A percentile compares a stretch with the other conserved stretches of the same genome.
These are phyloP conservation scores for Symbiodinium pilosum DNA, from an alignment of 73 alveolate species.

Conservation along the genomic window DNA sequence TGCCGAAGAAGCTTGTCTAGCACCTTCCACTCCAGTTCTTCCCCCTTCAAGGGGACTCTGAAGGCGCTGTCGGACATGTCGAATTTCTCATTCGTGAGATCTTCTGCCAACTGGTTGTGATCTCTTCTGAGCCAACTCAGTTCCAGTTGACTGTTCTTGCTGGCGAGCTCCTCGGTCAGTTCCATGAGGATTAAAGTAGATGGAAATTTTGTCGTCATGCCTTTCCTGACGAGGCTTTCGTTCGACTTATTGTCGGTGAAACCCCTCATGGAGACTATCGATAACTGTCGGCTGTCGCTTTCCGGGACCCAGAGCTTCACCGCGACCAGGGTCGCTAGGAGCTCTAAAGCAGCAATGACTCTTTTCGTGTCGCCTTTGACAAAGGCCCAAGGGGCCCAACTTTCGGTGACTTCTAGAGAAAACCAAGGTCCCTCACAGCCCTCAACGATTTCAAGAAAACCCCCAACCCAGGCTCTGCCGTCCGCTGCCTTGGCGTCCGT, in stretches of 20 bases:
- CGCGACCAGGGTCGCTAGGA: conserved; percentile 8
- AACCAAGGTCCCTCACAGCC: background rate
- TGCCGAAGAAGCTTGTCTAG: background rate
- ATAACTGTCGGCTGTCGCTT: no score
- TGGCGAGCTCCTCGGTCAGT: background rate
- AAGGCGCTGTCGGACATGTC: background rate
- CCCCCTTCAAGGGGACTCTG: background rate
- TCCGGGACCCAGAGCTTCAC: background rate
- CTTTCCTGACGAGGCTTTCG: no score
- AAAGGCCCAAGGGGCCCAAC: background rate
- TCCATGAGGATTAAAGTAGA: background rate
- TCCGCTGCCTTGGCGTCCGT: conserved; percentile 33
- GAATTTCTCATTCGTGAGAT: background rate
- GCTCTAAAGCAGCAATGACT: conserved; percentile 17
- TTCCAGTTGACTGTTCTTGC: background rate
- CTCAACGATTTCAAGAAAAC: background rate
- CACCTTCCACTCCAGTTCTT: background rate
- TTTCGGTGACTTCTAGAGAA: background rate
- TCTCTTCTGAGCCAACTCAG: background rate
- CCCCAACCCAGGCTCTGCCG: background rate
- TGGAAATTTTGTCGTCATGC: background rate
- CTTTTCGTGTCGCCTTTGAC: background rate
- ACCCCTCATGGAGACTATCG: background rate
- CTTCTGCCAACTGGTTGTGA: background rate
- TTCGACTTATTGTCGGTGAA: background rate